Evolutionary conservation across 305 asterid genomes (phyloP).

Genomic region (Fraxinus xanthoxyloides): DNA sequence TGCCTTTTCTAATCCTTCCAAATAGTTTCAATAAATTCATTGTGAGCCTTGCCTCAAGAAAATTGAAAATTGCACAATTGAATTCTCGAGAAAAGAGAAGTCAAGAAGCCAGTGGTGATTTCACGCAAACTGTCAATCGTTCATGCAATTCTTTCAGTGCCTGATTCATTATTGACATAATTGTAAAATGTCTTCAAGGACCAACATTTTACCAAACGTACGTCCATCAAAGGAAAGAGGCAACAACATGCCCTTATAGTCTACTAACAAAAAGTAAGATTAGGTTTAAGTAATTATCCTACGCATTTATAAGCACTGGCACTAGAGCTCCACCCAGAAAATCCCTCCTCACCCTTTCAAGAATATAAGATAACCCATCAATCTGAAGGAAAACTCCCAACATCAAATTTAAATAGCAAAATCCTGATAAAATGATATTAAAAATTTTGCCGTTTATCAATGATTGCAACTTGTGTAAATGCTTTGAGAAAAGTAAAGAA

Average conservation of each 20-base stretch:
- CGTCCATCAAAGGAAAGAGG: background rate
- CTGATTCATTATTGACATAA: background rate
- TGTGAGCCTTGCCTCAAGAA: background rate
- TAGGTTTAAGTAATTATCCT: constrained; percentile 22
- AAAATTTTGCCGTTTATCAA: background rate
- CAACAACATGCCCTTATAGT: constrained; percentile 3
- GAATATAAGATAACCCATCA: constrained; percentile 14
- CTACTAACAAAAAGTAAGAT: background rate
- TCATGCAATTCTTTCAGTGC: background rate
- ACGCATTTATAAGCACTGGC: constrained; percentile 42
- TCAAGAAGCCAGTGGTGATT: background rate
- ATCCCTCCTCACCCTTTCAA: constrained; percentile 17
- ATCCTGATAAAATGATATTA: background rate
- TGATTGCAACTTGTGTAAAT: background rate
- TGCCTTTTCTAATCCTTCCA: background rate
- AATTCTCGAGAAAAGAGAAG: background rate
- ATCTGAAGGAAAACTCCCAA: constrained; percentile 25
- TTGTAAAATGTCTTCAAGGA: background rate
- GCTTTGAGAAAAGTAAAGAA: background rate
- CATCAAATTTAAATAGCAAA: background rate
- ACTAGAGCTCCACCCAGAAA: constrained; percentile 18
- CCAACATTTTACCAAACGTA: background rate
- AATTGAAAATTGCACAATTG: background rate
- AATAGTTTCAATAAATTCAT: background rate
- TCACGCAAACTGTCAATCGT: background rate